These are phyloP conservation scores for Rhytidiadelphus loreus DNA, from an alignment of 225 moss, liverwort and hornwort species.

Conservation along the genomic window DNA sequence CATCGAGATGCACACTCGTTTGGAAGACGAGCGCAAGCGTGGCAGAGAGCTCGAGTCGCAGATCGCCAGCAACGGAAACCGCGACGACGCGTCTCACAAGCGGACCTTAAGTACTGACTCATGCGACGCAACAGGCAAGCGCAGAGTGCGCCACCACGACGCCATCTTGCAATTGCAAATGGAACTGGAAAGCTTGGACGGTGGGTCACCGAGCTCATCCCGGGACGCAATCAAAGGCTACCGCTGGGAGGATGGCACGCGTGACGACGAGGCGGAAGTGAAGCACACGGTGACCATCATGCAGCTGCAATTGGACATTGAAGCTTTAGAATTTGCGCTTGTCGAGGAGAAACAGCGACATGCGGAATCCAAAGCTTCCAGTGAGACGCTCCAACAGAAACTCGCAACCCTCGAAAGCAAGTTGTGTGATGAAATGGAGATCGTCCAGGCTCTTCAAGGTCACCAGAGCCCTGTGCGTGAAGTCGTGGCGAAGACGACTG, in stretches of 20 bases:
- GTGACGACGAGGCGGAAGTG: conserved; percentile 22
- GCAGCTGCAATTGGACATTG: conserved; percentile 71
- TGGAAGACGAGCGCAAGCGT: conserved; percentile 34
- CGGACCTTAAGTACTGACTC: conserved; percentile 27
- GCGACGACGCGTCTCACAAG: not conserved
- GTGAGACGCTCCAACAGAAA: conserved; percentile 17
- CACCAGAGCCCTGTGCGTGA: not conserved
- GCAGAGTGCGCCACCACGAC: conserved; percentile 40
- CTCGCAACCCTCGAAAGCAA: conserved; percentile 19
- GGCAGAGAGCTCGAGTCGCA: conserved; percentile 32
- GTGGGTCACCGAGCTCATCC: not conserved
- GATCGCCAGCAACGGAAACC: not conserved
- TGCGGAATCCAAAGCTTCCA: conserved; percentile 10
- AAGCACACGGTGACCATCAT: conserved; percentile 51
- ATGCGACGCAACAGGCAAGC: conserved; percentile 2
- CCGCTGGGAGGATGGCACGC: conserved; percentile 49
- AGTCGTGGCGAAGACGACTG: not conserved
- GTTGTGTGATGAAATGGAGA: conserved; percentile 19
- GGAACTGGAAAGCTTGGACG: conserved; percentile 41
- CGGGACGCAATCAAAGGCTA: conserved; percentile 27
- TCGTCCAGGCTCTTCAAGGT: not conserved
- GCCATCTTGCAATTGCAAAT: conserved; percentile 48
- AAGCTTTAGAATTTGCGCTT: conserved; percentile 41
- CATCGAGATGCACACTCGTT: conserved; percentile 17
- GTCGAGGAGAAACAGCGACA: conserved; percentile 39